phyloP scores from a whole-genome alignment of 192 early-diverging fungal genomes.

The Coemansia sp. region DNA sequence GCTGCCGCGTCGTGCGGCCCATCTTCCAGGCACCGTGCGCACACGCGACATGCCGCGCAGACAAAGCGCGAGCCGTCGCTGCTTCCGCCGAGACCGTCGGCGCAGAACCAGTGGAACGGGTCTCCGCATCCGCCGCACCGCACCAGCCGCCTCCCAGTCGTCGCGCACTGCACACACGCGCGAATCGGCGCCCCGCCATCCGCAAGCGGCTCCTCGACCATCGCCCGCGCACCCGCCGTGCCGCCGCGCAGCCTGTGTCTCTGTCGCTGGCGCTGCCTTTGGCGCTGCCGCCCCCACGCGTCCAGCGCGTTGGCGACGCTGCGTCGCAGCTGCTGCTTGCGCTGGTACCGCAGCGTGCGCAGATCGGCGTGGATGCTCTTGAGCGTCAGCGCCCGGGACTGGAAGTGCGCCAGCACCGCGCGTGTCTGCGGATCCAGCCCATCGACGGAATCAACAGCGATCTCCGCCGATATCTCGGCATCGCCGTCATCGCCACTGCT shows the following conservation, averaged over 20 bases:
- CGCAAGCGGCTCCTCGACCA: background rate
- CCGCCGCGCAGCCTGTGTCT: background rate
- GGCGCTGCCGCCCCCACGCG: constrained; percentile 21
- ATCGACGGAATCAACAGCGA: background rate
- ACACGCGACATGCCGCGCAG: constrained; percentile 45
- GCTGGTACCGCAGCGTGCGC: constrained; percentile 33
- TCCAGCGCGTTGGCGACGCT: constrained; percentile 25
- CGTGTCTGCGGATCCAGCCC: constrained; percentile 15
- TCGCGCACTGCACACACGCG: constrained; percentile 36
- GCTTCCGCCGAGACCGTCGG: background rate
- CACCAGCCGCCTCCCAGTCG: constrained; percentile 16
- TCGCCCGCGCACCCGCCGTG: background rate
- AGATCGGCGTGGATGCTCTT: constrained; percentile 25
- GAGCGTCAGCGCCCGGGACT: constrained; percentile 17
- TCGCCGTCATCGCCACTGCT: constrained; percentile 5
- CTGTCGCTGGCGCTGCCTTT: background rate
- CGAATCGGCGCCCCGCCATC: background rate
- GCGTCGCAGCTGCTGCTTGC: constrained; percentile 35
- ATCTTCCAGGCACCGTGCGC: constrained; percentile 22
- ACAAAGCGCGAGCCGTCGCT: constrained; percentile 8
- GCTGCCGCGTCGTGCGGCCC: constrained; percentile 4
- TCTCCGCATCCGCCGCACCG: constrained; percentile 55
- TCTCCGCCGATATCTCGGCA: background rate
- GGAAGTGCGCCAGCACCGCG: constrained; percentile 13
- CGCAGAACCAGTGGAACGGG: constrained; percentile 54